Conservation (phyloP, 805 yeast genomes). For the Cyberlindnera subsufficiens region DNA sequence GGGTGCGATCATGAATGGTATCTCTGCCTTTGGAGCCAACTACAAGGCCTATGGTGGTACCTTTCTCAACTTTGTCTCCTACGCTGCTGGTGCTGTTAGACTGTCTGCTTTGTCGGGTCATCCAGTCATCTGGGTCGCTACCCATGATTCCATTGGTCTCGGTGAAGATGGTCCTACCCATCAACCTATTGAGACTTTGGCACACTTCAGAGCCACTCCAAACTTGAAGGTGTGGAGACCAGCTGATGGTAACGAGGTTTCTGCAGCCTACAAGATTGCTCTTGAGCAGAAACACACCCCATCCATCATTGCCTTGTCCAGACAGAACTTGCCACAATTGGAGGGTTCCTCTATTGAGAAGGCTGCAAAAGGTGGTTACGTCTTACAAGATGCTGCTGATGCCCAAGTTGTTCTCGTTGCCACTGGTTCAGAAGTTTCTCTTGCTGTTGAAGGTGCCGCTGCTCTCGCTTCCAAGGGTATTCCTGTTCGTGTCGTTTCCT, state of each 20-base stretch:
- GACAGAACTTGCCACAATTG: conserved; percentile 90
- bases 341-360: conserved; percentile 88
- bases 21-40: conserved; percentile 84
- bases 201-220: conserved; percentile 82
- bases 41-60: conserved; percentile 94
- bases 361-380: conserved; percentile 94
- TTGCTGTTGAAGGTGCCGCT: conserved; percentile 81
- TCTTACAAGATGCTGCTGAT: conserved; percentile 50
- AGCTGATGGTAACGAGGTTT: conserved; percentile 85
- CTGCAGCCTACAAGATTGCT: conserved; percentile 75
- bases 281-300: conserved; percentile 61
- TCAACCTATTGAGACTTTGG: conserved; percentile 86
- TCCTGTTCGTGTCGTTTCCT: conserved; percentile 78
- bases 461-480: conserved; percentile 56
- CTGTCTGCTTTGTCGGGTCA: conserved; percentile 78
- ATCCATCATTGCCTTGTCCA: conserved; percentile 67
- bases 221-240: conserved; percentile 87
- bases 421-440: conserved; percentile 88
- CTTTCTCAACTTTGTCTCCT: conserved; percentile 86
- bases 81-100: conserved; percentile 85
- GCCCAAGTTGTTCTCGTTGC: conserved; percentile 76
- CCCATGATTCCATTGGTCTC: conserved; percentile 85
- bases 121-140: conserved; percentile 83
- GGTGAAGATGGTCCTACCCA: conserved; percentile 96
- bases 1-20: conserved; percentile 99